phyloP scores from a whole-genome alignment of 306 rosid species.

The Styphnolobium japonicum region DNA sequence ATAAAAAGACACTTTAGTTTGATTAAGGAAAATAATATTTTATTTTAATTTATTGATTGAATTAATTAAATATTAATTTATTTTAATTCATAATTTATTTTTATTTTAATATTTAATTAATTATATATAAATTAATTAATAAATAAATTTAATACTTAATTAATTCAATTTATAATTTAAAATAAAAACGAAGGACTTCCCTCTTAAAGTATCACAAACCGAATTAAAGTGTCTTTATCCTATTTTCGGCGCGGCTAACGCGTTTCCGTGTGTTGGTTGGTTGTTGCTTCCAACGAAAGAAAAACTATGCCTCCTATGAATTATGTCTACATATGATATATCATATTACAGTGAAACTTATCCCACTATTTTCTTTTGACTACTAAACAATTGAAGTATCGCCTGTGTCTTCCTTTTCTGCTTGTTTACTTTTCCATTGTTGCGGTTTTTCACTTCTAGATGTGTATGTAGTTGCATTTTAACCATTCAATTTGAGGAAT shows the following conservation, averaged over 20 bases:
- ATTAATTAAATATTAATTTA: no score
- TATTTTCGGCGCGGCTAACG: constrained; percentile 44
- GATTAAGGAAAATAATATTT: no score
- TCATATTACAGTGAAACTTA: constrained; percentile 19
- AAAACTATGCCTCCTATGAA: background rate
- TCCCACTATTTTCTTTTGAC: background rate
- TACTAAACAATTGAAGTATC: background rate
- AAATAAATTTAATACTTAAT: no score
- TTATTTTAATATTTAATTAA: no score
- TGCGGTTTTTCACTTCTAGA: background rate
- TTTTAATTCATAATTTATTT: no score
- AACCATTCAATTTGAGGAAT: background rate
- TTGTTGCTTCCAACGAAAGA: constrained; percentile 32
- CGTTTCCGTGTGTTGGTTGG: constrained; percentile 48
- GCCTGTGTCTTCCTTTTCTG: background rate
- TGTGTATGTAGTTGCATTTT: background rate
- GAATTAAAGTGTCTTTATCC: no score
- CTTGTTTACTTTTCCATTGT: background rate
- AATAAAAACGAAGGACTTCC: no score
- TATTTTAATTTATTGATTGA: no score
- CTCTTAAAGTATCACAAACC: no score
- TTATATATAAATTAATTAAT: no score
- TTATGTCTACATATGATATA: background rate
- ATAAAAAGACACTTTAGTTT: no score
- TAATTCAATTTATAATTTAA: no score